Evolutionary conservation across 2,329 filamentous ascomycete genomes (phyloP).

Genomic region (Verticillium nubilum): DNA sequence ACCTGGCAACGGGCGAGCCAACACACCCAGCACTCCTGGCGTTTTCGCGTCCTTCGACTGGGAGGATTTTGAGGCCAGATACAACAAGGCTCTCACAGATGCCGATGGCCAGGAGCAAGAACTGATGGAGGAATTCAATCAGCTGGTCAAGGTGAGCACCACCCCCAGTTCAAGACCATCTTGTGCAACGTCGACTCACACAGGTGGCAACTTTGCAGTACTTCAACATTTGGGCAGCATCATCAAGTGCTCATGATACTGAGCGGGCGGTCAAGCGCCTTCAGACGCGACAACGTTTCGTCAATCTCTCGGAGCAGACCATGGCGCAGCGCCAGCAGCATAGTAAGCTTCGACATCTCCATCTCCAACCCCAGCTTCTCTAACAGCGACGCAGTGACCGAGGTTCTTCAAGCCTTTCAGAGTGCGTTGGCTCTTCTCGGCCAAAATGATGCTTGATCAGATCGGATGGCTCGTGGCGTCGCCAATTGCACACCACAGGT

Average conservation of each 20-base stretch:
- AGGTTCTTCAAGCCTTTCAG: slow-evolving; percentile 59
- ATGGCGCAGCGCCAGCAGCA: slow-evolving; percentile 73
- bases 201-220: slow-evolving; percentile 47
- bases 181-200: not conserved
- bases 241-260: slow-evolving; percentile 67
- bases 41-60: slow-evolving; percentile 63
- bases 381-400: slow-evolving; percentile 30
- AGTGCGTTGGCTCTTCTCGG: slow-evolving; percentile 53
- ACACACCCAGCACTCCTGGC: slow-evolving; percentile 44
- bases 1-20: slow-evolving; percentile 19
- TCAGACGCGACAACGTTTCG: slow-evolving; percentile 71
- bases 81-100: slow-evolving; percentile 58
- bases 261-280: slow-evolving; percentile 73
- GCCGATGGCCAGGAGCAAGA: slow-evolving; percentile 59
- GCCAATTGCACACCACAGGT: too few relatives aligned
- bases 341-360: slow-evolving; percentile 49
- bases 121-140: slow-evolving; percentile 61
- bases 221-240: slow-evolving; percentile 73
- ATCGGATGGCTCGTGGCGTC: not conserved
- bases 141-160: slow-evolving; percentile 55
- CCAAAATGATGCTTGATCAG: not conserved
- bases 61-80: slow-evolving; percentile 68
- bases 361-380: slow-evolving; percentile 12
- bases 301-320: slow-evolving; percentile 66
- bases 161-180: not conserved